Evolutionary conservation across 352 stramenopile genomes (phyloP).

Genomic region (Globisporangium takayamanum): DNA sequence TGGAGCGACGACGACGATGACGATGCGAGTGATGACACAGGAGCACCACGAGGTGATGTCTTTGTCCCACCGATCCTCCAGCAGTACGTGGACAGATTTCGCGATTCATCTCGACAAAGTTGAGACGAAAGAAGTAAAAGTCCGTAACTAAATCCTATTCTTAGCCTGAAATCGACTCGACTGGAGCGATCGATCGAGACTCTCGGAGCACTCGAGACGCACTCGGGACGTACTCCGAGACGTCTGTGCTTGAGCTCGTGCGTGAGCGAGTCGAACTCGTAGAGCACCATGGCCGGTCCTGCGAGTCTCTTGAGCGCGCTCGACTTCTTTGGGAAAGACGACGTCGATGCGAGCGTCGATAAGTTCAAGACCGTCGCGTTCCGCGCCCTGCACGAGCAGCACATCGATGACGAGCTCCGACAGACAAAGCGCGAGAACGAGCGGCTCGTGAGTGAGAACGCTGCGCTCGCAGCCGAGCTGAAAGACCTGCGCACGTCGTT

Average conservation of each 20-base stretch:
- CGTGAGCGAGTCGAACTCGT: neutral
- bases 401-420: conserved; percentile 50
- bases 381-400: conserved; percentile 61
- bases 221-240: too few relatives aligned
- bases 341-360: conserved; percentile 34
- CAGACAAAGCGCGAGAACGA: conserved; percentile 36
- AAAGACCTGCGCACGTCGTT: conserved; percentile 36
- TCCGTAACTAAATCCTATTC: too few relatives aligned
- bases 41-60: conserved; percentile 6
- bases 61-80: conserved; percentile 70
- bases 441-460: conserved; percentile 27
- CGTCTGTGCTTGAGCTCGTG: neutral
- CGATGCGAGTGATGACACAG: conserved; percentile 6
- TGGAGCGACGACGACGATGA: conserved; percentile 56
- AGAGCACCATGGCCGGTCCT: neutral
- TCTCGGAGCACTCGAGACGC: too few relatives aligned
- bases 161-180: neutral
- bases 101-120: too few relatives aligned
- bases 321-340: conserved; percentile 52
- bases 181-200: too few relatives aligned
- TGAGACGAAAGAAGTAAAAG: too few relatives aligned
- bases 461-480: conserved; percentile 24
- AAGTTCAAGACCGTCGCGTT: conserved; percentile 63
- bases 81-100: conserved; percentile 10
- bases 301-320: conserved; percentile 21